Conservation (phyloP, 371 early-diverging fungal species). For the Thermomucor indicae-seudaticae region DNA sequence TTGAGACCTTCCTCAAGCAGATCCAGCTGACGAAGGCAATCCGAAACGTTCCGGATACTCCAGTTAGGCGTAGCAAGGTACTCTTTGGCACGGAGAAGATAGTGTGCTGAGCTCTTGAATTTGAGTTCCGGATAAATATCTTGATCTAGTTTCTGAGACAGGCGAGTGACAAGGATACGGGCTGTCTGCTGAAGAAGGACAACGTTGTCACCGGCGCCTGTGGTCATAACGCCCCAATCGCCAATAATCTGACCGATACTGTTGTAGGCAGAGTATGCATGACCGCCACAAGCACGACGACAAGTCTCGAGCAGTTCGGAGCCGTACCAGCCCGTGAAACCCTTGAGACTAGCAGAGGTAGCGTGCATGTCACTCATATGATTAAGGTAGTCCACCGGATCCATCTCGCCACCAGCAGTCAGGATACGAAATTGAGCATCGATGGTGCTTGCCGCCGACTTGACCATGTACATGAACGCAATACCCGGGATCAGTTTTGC, state of each 20-base stretch:
- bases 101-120: conserved; percentile 32
- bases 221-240: conserved; percentile 69
- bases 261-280: conserved; percentile 67
- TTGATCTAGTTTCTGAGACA: conserved; percentile 21
- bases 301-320: conserved; percentile 57
- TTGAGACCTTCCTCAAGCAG: conserved; percentile 27
- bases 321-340: conserved; percentile 51
- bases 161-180: conserved; percentile 18
- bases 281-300: conserved; percentile 58
- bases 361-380: conserved; percentile 63
- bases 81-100: conserved; percentile 23
- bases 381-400: conserved; percentile 40
- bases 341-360: conserved; percentile 54
- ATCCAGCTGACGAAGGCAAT: conserved; percentile 21
- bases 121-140: conserved; percentile 24
- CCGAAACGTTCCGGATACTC: conserved; percentile 14
- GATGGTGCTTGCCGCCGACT: conserved; percentile 12
- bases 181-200: conserved; percentile 63
- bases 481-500: conserved; percentile 54
- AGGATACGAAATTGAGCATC: conserved; percentile 27
- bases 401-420: conserved; percentile 40
- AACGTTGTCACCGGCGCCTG: conserved; percentile 72
- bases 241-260: conserved; percentile 56
- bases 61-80: conserved; percentile 23
- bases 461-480: conserved; percentile 52